Conservation (phyloP, 345 rosid genomes). For the Chamaenerion angustifolium region DNA sequence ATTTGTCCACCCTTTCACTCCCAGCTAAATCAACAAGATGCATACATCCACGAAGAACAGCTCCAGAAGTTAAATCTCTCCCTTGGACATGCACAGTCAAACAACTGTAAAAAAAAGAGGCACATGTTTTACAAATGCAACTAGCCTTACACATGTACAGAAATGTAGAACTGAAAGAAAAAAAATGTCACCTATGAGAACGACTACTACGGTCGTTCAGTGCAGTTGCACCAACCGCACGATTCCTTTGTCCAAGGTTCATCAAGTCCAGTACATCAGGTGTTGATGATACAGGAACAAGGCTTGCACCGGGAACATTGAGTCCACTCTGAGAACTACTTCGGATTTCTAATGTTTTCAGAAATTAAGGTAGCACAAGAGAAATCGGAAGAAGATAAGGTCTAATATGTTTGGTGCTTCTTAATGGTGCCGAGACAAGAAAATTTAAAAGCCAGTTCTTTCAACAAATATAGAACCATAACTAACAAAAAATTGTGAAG, state of each 20-base stretch:
- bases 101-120: conserved; percentile 43
- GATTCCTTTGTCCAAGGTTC: conserved; percentile 83
- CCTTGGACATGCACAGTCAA: conserved; percentile 98
- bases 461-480: too few species aligned
- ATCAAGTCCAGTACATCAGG: conserved; percentile 77
- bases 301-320: conserved; percentile 87
- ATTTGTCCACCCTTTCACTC: conserved; percentile 91
- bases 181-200: conserved; percentile 67
- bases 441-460: not conserved
- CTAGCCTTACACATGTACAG: too few species aligned
- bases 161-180: not conserved
- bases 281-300: conserved; percentile 73
- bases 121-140: not conserved
- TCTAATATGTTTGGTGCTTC: too few species aligned
- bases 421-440: too few species aligned
- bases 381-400: too few species aligned
- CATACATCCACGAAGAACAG: conserved; percentile 77
- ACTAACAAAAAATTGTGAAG: conserved; percentile 20
- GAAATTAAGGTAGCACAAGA: conserved; percentile 2
- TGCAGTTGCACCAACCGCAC: conserved; percentile 92
- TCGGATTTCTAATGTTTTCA: conserved; percentile 75
- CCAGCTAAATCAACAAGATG: conserved; percentile 98
- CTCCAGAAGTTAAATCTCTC: conserved; percentile 71
- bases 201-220: conserved; percentile 96
- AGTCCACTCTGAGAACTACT: conserved; percentile 86